phyloP scores from a whole-genome alignment of 257 asterid genomes.

The Capsicum baccatum region DNA sequence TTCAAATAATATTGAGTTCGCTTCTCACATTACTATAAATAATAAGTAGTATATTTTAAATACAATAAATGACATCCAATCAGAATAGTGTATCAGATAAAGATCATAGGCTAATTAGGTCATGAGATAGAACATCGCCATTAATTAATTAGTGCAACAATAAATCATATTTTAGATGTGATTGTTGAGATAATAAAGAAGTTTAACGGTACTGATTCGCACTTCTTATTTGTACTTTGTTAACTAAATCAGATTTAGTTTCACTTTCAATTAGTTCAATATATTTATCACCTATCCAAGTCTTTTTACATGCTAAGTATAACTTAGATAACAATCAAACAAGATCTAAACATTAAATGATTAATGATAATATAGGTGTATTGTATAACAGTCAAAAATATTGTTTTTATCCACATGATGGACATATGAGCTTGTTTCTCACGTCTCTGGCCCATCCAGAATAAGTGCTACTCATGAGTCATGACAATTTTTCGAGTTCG shows the following conservation, averaged over 20 bases:
- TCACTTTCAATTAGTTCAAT: too few relatives aligned
- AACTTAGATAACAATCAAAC: too few relatives aligned
- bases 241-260: too few relatives aligned
- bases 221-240: too few relatives aligned
- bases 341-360: too few relatives aligned
- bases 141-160: neutral
- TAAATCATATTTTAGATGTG: neutral
- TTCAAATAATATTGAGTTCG: too few relatives aligned
- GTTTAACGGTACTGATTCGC: neutral
- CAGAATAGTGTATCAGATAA: neutral
- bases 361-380: too few relatives aligned
- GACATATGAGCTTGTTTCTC: neutral
- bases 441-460: neutral
- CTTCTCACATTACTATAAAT: too few relatives aligned
- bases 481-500: neutral
- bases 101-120: neutral
- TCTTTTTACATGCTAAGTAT: too few relatives aligned
- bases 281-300: neutral
- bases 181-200: neutral
- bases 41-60: too few relatives aligned
- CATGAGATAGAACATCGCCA: neutral
- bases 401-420: neutral
- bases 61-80: neutral
- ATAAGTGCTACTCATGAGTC: neutral
- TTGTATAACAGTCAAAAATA: too few relatives aligned